Percentiles rank a stretch among this genome's conserved stretches.
Evolutionary conservation across 805 yeast genomes (phyloP).

Genomic region (Kurtzmaniella fragi): DNA sequence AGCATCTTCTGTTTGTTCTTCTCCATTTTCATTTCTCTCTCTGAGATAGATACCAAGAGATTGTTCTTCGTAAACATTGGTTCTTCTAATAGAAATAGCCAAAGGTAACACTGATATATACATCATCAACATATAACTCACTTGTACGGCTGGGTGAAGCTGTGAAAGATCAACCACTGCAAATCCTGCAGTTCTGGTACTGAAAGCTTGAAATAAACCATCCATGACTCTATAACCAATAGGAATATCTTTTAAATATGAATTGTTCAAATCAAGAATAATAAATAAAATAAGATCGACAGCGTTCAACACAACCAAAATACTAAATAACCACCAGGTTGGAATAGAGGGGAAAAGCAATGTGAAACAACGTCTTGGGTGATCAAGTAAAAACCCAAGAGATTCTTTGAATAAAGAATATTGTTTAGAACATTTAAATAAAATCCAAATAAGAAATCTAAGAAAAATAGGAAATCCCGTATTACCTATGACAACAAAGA

Average conservation of each 20-base stretch:
- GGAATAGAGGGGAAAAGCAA: constrained; percentile 86
- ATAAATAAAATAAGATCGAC: constrained; percentile 79
- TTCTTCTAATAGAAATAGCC: constrained; percentile 93
- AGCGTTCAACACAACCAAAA: constrained; percentile 65
- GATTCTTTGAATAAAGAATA: constrained; percentile 67
- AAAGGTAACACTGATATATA: constrained; percentile 93
- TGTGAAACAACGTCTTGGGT: constrained; percentile 96
- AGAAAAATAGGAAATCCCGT: constrained; percentile 89
- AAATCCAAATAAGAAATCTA: constrained; percentile 76
- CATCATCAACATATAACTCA: constrained; percentile 95
- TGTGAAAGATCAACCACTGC: constrained; percentile 61
- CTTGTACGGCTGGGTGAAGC: constrained; percentile 88
- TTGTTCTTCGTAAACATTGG: constrained; percentile 97
- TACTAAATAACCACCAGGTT: constrained; percentile 88
- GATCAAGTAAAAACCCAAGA: constrained; percentile 80
- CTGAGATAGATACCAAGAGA: constrained; percentile 78
- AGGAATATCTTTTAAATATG: constrained; percentile 48
- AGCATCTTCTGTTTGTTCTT: constrained; percentile 21
- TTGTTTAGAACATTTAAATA: constrained; percentile 63
- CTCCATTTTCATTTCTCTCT: constrained; percentile 25
- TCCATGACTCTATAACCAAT: constrained; percentile 68
- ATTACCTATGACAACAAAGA: constrained; percentile 85
- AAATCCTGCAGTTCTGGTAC: constrained; percentile 94
- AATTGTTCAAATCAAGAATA: constrained; percentile 62
- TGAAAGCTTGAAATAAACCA: constrained; percentile 86